Evolutionary conservation across 805 yeast genomes (phyloP).

Genomic region (Lachancea thermotolerans): DNA sequence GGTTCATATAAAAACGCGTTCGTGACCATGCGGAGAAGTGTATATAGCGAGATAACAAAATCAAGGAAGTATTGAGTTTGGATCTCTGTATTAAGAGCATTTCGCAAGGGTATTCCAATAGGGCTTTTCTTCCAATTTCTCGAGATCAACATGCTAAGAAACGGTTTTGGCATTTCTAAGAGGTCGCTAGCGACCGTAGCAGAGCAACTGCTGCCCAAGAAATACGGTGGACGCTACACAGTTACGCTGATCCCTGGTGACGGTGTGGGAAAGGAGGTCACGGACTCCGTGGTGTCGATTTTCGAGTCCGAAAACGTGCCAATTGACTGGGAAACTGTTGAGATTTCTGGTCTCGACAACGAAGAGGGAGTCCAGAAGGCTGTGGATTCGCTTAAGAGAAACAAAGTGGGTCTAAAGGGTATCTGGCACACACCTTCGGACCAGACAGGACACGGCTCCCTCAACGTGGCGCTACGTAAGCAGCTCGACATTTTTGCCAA

Average conservation of each 20-base stretch:
- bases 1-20: background rate
- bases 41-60: background rate
- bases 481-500: constrained; percentile 94
- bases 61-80: background rate
- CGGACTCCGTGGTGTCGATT: constrained; percentile 86
- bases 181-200: constrained; percentile 49
- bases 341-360: constrained; percentile 52
- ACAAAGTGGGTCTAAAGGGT: constrained; percentile 95
- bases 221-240: constrained; percentile 90
- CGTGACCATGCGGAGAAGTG: background rate
- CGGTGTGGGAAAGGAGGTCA: constrained; percentile 94
- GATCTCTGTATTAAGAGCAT: background rate
- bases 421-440: constrained; percentile 83
- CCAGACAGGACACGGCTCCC: constrained; percentile 70
- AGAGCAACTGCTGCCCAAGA: constrained; percentile 69
- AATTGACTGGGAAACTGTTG: constrained; percentile 84
- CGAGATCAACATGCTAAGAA: constrained; percentile 26
- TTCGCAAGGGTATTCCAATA: background rate
- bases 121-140: background rate
- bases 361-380: constrained; percentile 70
- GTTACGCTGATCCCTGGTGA: constrained; percentile 97
- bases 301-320: constrained; percentile 86
- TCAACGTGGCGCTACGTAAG: constrained; percentile 95
- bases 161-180: constrained; percentile 21
- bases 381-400: constrained; percentile 85